Evolutionary conservation across 2,329 filamentous ascomycete species (phyloP).

Genomic region (Claviceps cyperi): DNA sequence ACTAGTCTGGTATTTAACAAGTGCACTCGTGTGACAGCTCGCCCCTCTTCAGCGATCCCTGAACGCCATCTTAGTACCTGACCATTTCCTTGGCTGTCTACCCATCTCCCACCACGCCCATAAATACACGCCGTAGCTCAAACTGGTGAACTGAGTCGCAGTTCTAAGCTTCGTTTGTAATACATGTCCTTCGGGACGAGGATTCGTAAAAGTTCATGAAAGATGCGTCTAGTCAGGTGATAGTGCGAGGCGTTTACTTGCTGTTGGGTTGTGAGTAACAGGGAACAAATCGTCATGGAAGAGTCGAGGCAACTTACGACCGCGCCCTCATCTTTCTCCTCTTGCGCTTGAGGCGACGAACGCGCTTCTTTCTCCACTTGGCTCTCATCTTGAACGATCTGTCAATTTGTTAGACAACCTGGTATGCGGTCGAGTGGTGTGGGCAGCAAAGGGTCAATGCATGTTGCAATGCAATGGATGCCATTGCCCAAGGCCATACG

Average conservation of each 20-base stretch:
- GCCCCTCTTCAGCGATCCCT: conserved; percentile 14
- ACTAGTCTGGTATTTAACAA: conserved; percentile 11
- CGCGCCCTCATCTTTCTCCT: conserved; percentile 99
- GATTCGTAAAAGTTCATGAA: conserved; percentile 23
- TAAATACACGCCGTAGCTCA: conserved; percentile 9
- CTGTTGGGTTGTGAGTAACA: conserved; percentile 27
- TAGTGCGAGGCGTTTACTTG: conserved; percentile 53
- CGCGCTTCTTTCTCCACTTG: conserved; percentile 99
- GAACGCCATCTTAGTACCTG: conserved; percentile 16
- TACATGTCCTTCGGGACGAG: conserved; percentile 16
- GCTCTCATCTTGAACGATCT: conserved; percentile 59
- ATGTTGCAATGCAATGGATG: background rate
- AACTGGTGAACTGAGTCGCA: conserved; percentile 5
- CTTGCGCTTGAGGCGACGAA: conserved; percentile 98
- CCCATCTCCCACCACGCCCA: conserved; percentile 18
- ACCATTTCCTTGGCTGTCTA: conserved; percentile 18
- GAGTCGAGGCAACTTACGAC: conserved; percentile 52
- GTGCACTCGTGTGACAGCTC: conserved; percentile 14
- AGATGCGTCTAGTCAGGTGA: conserved; percentile 39
- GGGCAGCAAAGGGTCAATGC: background rate
- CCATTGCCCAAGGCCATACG: background rate
- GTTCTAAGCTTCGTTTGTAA: conserved; percentile 11
- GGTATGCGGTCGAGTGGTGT: too few species aligned
- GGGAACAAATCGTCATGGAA: background rate
- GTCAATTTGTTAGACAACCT: background rate